Base-by-base conservation (phyloP, 2,329 filamentous ascomycete species). In the Podosphaera aphanis region DNA sequence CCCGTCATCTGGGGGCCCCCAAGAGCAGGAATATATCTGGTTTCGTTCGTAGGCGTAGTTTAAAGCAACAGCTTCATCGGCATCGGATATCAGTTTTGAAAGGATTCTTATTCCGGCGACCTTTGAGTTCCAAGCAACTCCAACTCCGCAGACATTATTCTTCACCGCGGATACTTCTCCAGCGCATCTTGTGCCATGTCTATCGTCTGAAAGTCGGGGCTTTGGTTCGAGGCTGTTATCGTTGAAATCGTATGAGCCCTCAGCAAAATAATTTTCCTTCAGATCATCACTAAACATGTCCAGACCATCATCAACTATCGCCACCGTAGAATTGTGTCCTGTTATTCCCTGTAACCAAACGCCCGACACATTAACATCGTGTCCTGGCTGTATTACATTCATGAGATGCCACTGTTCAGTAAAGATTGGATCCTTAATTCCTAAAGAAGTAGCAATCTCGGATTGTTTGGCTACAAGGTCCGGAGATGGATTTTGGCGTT, bases 21-120 rank as follows among this genome's bases (percentile, higher is more conserved):
- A 98, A 0, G 90, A 98, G 65, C 90, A 98, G 0, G 90, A 98
- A 64, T 94, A 98, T 48, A 98, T 95, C 49, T 94, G 76, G 59
- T 94, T 98, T 49, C 88, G 68, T 56, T 94, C 77, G 56, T 76
- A 90, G 50, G 80, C 81, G 64, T 88, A 95, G 62, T 93, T 94
- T 69, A 98, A 77, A 19, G 90, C 83, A 25, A 79, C 68, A 20
- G 90, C 86, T 63, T 98, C 90, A 57, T 98, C 90, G 23, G 82
- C 78, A 59, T 98, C 90, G 44, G 78, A 80, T 52, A 98, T 94
- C 43, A 83, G 67, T 57, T 85, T 88, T 48, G 83, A 92, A 5
- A 98, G 70, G 52, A 98, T 98, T 45, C 90, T 83, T 52, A 95
- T 79, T 35, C 86, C 90, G 2, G 90, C 78, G 55, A 98, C 79